Conservation (phyloP, 2,329 filamentous ascomycete species). For the Pyrenochaeta sp. region DNA sequence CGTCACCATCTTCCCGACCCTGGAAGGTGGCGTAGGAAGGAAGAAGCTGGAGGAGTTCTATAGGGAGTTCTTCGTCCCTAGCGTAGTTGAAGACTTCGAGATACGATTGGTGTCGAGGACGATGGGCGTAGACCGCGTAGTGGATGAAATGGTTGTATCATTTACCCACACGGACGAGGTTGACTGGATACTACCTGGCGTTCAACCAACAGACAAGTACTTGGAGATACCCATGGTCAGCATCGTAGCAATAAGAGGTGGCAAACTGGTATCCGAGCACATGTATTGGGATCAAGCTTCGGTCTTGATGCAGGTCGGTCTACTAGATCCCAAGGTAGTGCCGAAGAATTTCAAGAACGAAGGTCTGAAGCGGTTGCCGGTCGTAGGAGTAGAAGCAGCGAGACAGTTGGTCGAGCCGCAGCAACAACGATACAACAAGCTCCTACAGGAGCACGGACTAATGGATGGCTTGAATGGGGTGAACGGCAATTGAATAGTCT, state of each 20-base stretch:
- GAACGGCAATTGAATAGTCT: conserved; percentile 19
- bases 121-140: conserved; percentile 64
- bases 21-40: conserved; percentile 55
- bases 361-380: conserved; percentile 53
- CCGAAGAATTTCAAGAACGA: conserved; percentile 52
- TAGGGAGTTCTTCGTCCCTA: conserved; percentile 63
- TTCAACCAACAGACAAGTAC: conserved; percentile 63
- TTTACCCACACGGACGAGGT: conserved; percentile 66
- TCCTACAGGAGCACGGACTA: conserved; percentile 47
- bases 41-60: conserved; percentile 61
- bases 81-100: conserved; percentile 62
- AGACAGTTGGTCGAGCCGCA: conserved; percentile 53
- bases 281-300: conserved; percentile 69
- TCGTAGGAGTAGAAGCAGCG: conserved; percentile 52
- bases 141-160: conserved; percentile 65
- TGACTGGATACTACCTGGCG: conserved; percentile 66
- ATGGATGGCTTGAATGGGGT: conserved; percentile 37
- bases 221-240: conserved; percentile 66
- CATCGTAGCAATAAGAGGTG: conserved; percentile 62
- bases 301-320: conserved; percentile 64
- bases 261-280: conserved; percentile 64
- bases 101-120: conserved; percentile 65
- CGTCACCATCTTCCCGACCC: conserved; percentile 52
- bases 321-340: conserved; percentile 63
- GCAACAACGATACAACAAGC: conserved; percentile 51